Percentiles rank a stretch among this genome's conserved stretches.
Evolutionary conservation across 2,329 filamentous ascomycete genomes (phyloP).

Genomic region (Diaporthe vexans): DNA sequence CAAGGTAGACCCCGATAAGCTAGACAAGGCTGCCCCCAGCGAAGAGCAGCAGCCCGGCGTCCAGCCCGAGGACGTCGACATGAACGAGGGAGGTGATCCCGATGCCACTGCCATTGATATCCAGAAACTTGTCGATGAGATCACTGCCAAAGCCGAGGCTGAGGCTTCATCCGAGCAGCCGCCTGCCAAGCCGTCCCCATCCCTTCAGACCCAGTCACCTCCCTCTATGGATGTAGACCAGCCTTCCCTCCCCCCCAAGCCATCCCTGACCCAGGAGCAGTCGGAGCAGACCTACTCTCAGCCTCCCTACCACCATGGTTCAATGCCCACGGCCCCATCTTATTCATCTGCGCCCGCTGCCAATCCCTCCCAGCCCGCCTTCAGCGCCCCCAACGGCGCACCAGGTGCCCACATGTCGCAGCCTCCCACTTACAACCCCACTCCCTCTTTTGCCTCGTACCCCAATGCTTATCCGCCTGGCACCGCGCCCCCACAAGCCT

Average conservation of each 20-base stretch:
- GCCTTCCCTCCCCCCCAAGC: slow-evolving; percentile 50
- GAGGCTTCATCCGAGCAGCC: slow-evolving; percentile 41
- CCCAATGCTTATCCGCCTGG: slow-evolving; percentile 41
- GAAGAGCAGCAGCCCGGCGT: slow-evolving; percentile 34
- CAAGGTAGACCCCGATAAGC: slow-evolving; percentile 38
- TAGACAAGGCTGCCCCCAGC: slow-evolving; percentile 18
- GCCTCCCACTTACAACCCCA: slow-evolving; percentile 35
- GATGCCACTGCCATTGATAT: slow-evolving; percentile 50
- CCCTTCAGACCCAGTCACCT: slow-evolving; percentile 36
- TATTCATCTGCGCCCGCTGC: slow-evolving; percentile 36
- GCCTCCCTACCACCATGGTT: slow-evolving; percentile 41
- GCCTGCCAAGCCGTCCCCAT: slow-evolving; percentile 41
- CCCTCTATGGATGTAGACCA: slow-evolving; percentile 44
- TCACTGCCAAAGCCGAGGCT: slow-evolving; percentile 50
- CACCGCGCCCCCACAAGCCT: slow-evolving; percentile 35
- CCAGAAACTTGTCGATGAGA: slow-evolving; percentile 54
- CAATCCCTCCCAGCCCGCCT: slow-evolving; percentile 36
- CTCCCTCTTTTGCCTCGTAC: slow-evolving; percentile 40
- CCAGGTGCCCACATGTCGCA: slow-evolving; percentile 37
- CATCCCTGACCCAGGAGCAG: slow-evolving; percentile 46
- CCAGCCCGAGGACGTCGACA: slow-evolving; percentile 40
- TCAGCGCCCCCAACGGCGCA: slow-evolving; percentile 34
- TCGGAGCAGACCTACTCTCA: slow-evolving; percentile 42
- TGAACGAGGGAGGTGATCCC: slow-evolving; percentile 38
- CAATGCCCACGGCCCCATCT: slow-evolving; percentile 39